Base-by-base conservation (phyloP, 345 rosid species). In the Populus nigra region DNA sequence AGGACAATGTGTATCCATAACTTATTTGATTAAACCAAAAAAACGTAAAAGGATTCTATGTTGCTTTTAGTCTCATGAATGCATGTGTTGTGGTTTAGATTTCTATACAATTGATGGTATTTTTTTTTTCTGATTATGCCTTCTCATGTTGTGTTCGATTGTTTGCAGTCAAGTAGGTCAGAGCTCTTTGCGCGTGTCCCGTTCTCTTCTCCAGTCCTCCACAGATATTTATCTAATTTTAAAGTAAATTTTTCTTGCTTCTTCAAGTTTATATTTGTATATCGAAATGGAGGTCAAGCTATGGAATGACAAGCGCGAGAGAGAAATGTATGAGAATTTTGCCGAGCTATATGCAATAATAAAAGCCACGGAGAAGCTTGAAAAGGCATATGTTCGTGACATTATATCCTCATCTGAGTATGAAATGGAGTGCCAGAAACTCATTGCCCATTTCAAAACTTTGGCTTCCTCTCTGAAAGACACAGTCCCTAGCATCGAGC, bases 271-370 rank as follows among this genome's bases (percentile, higher is more conserved):
- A 35, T 41, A 22, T 20, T 5, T 78, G 63, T 55, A 66, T 43
- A 15, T 45, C 38, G 36, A 35, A 73, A 96, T 94, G 98, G 99
- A 96, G 87, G 97, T 94, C 79, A 94, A 92, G 85, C 87, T 92
- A 84, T 96, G 97, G 97, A 87, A 89, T 68, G 97, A 94, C 88
- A 94, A 96, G 94, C 96, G 97, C 0, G 97, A 94, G 82, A 87
- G 99, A 84, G 99, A 94, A 77, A 92, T 94, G 98, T 92, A 91
- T 39, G 99, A 94, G 80, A 96, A 94, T 72, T 96, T 96, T 77
- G 95, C 97, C 0, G 98, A 94, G 92, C 92, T 96, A 11, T 96
- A 87, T 50, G 99, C 99, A 23, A 96, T 96, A 68, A 91, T 96
- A 78, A 93, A 92, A 77, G 97, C 97, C 69, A 94, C 97, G 0